Conservation (phyloP, 2,329 filamentous ascomycete species). For the Penicillium sp. region DNA sequence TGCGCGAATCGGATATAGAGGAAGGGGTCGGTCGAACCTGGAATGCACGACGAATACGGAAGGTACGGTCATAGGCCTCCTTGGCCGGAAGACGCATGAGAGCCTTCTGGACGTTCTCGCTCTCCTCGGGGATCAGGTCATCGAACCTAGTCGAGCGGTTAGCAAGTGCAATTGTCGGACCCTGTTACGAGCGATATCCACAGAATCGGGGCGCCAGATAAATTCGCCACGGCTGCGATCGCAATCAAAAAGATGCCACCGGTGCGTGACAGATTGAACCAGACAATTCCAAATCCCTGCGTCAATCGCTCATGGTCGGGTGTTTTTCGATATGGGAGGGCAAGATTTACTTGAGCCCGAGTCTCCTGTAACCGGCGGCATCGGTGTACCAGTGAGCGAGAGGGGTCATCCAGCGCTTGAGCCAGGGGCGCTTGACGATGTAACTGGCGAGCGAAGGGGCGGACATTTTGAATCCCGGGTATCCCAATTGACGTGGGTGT, state of each 20-base stretch:
- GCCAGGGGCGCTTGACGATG: conserved; percentile 80
- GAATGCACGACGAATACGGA: conserved; percentile 91
- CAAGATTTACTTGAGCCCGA: conserved; percentile 73
- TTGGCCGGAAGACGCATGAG: conserved; percentile 85
- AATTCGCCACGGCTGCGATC: conserved; percentile 13
- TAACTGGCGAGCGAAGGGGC: conserved; percentile 69
- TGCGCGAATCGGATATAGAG: conserved; percentile 7
- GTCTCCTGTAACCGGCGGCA: conserved; percentile 85
- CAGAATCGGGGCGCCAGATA: conserved; percentile 11
- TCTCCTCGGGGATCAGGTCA: conserved; percentile 92
- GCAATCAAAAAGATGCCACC: background rate
- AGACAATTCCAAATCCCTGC: background rate
- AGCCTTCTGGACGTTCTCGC: conserved; percentile 77
- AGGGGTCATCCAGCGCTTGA: conserved; percentile 73
- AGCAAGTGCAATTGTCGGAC: conserved; percentile 12
- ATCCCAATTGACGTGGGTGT: conserved; percentile 34
- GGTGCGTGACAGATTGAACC: background rate
- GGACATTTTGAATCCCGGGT: conserved; percentile 56
- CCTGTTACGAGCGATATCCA: conserved; percentile 12
- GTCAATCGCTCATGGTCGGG: conserved; percentile 14
- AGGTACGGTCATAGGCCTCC: conserved; percentile 94
- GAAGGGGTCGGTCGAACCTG: conserved; percentile 56
- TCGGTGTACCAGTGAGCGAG: conserved; percentile 84
- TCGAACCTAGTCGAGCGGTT: conserved; percentile 64
- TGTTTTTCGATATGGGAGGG: conserved; percentile 13